Conservation (phyloP, 1,284 basidiomycete genomes). For the Cutaneotrichosporon mucoides region DNA sequence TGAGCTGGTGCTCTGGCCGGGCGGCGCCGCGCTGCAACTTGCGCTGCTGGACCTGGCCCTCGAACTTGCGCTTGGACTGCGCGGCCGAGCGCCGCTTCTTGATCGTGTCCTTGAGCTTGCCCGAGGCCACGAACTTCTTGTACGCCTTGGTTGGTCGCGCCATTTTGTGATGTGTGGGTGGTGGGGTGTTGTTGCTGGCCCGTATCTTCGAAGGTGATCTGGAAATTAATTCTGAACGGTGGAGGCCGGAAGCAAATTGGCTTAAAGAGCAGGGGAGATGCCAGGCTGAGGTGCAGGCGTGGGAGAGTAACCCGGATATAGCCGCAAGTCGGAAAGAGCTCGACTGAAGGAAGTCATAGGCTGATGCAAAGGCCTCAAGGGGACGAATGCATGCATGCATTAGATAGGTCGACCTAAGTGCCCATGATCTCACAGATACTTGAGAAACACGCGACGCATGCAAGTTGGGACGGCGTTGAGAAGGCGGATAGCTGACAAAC, state of each 20-base stretch:
- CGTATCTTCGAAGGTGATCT: not conserved
- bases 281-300: no score
- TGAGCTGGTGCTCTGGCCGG: slow-evolving; percentile 41
- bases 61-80: slow-evolving; percentile 66
- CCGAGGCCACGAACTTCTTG: slow-evolving; percentile 80
- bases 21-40: slow-evolving; percentile 40
- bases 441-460: no score
- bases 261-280: no score
- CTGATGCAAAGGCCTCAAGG: no score
- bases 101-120: slow-evolving; percentile 79
- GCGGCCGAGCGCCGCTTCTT: slow-evolving; percentile 71
- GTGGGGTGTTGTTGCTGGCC: slow-evolving; percentile 5
- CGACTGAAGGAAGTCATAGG: no score
- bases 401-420: no score
- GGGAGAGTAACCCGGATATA: no score
- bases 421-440: no score
- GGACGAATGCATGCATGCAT: no score
- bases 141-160: slow-evolving; percentile 66
- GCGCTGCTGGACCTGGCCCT: slow-evolving; percentile 52
- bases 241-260: slow-evolving; percentile 1
- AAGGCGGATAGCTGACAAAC: no score
- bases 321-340: no score
- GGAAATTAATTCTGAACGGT: slow-evolving; percentile 1
- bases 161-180: slow-evolving; percentile 49
- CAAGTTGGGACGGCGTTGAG: no score